Conservation (phyloP, 1,284 basidiomycete species). For the Papiliotrema fonsecae region DNA sequence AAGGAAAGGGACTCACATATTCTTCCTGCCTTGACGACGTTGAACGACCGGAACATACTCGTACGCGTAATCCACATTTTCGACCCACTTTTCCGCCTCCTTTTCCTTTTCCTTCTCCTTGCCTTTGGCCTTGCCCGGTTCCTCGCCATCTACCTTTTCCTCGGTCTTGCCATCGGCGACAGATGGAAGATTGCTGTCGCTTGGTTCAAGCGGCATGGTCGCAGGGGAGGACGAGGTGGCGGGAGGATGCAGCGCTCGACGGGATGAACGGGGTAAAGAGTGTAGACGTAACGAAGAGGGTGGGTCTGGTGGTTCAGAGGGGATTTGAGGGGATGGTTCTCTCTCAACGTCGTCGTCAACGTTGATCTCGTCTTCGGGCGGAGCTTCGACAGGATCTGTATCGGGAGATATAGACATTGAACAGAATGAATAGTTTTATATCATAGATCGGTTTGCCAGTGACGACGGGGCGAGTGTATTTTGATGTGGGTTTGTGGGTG, state of each 20-base stretch:
- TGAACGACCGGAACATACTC: conserved; percentile 42
- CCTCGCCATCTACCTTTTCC: too few relatives aligned
- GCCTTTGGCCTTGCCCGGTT: background rate
- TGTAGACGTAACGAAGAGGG: conserved; percentile 1
- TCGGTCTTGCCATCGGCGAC: background rate
- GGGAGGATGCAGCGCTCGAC: background rate
- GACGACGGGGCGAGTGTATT: too few relatives aligned
- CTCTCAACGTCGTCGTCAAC: background rate
- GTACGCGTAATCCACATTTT: conserved; percentile 40
- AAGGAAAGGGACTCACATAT: conserved; percentile 27
- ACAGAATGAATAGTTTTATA: too few relatives aligned
- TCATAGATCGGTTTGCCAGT: too few relatives aligned
- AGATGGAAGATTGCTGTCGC: too few relatives aligned
- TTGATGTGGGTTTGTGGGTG: too few relatives aligned
- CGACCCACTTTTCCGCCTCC: conserved; percentile 15
- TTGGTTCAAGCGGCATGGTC: background rate
- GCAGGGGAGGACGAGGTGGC: background rate
- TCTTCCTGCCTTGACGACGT: conserved; percentile 26
- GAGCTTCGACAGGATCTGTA: background rate
- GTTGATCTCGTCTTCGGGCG: background rate
- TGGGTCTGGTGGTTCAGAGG: background rate
- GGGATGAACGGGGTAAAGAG: background rate
- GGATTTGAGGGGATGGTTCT: background rate
- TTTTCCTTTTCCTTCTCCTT: background rate
- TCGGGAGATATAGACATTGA: conserved; percentile 3